A percentile compares a stretch with the other conserved stretches of the same genome.
Evolutionary conservation across 257 asterid species (phyloP).

Genomic region (Fraxinus excelsior): DNA sequence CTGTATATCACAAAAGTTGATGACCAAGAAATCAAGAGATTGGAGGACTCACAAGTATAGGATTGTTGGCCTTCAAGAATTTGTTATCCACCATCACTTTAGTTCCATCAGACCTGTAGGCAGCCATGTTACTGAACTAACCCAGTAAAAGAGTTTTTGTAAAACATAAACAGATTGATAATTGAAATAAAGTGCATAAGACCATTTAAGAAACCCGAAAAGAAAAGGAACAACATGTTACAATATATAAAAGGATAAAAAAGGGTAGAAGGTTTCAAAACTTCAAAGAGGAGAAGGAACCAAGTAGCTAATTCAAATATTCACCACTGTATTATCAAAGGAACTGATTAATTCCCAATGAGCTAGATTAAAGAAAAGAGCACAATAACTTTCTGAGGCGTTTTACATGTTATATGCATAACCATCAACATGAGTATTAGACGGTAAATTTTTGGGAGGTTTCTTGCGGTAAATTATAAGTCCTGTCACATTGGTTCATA

Average conservation of each 20-base stretch:
- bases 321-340: neutral
- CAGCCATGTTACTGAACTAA: slow-evolving; percentile 19
- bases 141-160: neutral
- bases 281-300: neutral
- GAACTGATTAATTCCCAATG: neutral
- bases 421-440: too few relatives aligned
- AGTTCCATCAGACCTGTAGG: slow-evolving; percentile 83
- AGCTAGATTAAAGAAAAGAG: neutral
- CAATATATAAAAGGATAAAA: neutral
- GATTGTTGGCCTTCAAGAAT: slow-evolving; percentile 79
- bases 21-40: neutral
- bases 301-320: neutral
- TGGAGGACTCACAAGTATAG: slow-evolving; percentile 60
- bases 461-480: too few relatives aligned
- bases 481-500: neutral
- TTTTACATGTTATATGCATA: too few relatives aligned
- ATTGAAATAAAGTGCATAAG: neutral
- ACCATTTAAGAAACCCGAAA: neutral
- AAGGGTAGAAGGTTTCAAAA: neutral
- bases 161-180: neutral
- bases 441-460: too few relatives aligned
- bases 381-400: neutral
- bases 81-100: slow-evolving; percentile 82
- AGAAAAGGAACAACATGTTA: neutral
- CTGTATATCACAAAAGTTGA: neutral